A percentile compares a stretch with the other conserved stretches of the same genome.
These are phyloP conservation scores for Tephrocybe sp. DNA, from an alignment of 768 basidiomycete species.

Conservation along the genomic window DNA sequence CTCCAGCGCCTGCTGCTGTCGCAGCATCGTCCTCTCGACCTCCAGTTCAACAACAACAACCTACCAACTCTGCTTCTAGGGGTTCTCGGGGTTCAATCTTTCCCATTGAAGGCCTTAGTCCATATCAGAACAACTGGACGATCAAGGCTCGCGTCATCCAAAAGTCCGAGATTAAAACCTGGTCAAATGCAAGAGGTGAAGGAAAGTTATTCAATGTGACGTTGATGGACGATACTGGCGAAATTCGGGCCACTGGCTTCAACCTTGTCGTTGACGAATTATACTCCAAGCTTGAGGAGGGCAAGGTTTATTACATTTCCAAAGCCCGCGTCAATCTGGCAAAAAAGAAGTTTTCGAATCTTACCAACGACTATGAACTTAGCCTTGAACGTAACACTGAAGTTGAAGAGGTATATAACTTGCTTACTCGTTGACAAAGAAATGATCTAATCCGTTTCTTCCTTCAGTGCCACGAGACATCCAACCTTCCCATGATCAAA, in stretches of 20 bases:
- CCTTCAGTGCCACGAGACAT: constrained; percentile 75
- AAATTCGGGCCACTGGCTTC: constrained; percentile 90
- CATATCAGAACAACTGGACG: constrained; percentile 98
- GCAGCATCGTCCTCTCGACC: constrained; percentile 22
- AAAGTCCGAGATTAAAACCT: constrained; percentile 87
- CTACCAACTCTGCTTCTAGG: constrained; percentile 10
- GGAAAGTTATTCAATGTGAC: constrained; percentile 93
- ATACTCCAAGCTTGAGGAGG: constrained; percentile 84
- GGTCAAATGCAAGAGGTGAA: constrained; percentile 87
- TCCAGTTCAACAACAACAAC: constrained; percentile 16
- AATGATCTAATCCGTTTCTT: constrained; percentile 5
- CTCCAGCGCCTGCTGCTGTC: constrained; percentile 12
- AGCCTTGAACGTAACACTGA: constrained; percentile 80
- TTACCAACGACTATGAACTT: constrained; percentile 92
- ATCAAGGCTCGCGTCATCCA: constrained; percentile 92
- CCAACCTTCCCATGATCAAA: constrained; percentile 74
- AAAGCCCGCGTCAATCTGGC: constrained; percentile 92
- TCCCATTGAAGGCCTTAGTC: constrained; percentile 93
- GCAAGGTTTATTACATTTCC: constrained; percentile 89
- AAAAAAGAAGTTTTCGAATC: constrained; percentile 93
- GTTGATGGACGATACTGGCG: constrained; percentile 92
- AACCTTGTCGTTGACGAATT: constrained; percentile 81
- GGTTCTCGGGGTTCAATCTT: constrained; percentile 39
- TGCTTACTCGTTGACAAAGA: neutral
- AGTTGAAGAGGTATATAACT: constrained; percentile 67